Base-by-base conservation (phyloP, 306 rosid genomes). In the Coriaria nepalensis region DNA sequence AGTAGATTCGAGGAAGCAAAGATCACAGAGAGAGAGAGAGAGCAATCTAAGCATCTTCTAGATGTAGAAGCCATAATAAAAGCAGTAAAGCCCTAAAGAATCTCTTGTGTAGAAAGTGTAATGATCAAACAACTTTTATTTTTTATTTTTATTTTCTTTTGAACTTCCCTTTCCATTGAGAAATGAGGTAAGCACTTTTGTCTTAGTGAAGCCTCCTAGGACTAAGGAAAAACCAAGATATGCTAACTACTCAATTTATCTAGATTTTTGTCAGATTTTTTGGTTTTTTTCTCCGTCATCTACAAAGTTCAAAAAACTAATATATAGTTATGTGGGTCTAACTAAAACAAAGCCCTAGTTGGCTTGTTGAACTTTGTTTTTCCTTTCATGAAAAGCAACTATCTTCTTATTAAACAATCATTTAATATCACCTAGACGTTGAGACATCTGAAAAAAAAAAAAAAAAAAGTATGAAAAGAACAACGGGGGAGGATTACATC, bases 201-300 rank as follows among this genome's bases (percentile, higher is more conserved):
- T 81, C 74, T 56, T 56, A 71, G 55, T 61, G 77, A 81, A 81
- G 93, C 77, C 76, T 70, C 80, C 87, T 81, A 71, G 80, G 82
- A 78, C 77, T 75, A 73, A 68, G 82, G 84, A 72, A 61, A 49
- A 75, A 59, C 68, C 70, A 60, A 66, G 60, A 80, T 60, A 61
- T 77, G 77, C 69, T 63, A 77, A 62, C 67, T 72, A 62, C 66
- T 65, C 46, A 35, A 20, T 20, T 20, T 20, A 20, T 20, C 29
- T 57, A 69, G 59, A 66, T 69, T 78, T 68, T 76, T 68, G 75
- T 57, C 77, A 78, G 79, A 79, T 70, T 82, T 76, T 73, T 20
- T 20, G 29, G 29, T 20, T 20, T 20, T 20, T 20, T 20, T 20
- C 29, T 20, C 29, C 3, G 74, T 64, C 63, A 46, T 74, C 77